These are phyloP conservation scores for Nemania bipapillata DNA, from an alignment of 2,329 filamentous ascomycete genomes.

Conservation along the genomic window DNA sequence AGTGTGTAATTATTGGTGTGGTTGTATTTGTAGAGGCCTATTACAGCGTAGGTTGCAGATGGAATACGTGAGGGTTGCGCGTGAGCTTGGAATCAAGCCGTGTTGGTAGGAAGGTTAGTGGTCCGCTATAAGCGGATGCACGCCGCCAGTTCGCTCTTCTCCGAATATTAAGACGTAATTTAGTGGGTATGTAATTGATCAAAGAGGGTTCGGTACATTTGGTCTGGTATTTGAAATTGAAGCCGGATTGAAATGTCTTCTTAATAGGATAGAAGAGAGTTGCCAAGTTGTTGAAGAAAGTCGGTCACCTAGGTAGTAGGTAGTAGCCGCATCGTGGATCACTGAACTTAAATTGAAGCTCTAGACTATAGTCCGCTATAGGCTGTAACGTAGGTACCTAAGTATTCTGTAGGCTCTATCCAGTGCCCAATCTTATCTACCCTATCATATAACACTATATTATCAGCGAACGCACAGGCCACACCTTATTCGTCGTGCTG, in stretches of 20 bases:
- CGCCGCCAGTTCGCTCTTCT: not conserved
- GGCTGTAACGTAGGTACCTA: not conserved
- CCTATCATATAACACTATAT: conserved; percentile 5
- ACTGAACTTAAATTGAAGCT: not conserved
- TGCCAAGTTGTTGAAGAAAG: not conserved
- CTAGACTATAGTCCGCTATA: no score
- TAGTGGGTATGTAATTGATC: not conserved
- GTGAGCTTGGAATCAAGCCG: not conserved
- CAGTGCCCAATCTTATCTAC: not conserved
- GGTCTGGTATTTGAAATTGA: not conserved
- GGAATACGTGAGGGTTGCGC: not conserved
- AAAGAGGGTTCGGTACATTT: not conserved
- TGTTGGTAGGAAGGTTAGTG: conserved; percentile 3
- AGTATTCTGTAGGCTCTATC: not conserved
- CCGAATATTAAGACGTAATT: not conserved
- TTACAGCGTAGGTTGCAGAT: not conserved
- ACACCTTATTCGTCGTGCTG: not conserved
- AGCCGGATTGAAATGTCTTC: not conserved
- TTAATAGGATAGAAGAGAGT: not conserved
- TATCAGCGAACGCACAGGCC: conserved; percentile 20
- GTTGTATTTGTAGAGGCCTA: not conserved
- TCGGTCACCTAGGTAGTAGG: not conserved
- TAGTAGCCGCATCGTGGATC: not conserved
- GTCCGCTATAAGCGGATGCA: not conserved
- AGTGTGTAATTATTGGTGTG: not conserved